These are phyloP conservation scores for Xerophyta viscosa DNA, from an alignment of 106 monocot genomes.

Conservation along the genomic window DNA sequence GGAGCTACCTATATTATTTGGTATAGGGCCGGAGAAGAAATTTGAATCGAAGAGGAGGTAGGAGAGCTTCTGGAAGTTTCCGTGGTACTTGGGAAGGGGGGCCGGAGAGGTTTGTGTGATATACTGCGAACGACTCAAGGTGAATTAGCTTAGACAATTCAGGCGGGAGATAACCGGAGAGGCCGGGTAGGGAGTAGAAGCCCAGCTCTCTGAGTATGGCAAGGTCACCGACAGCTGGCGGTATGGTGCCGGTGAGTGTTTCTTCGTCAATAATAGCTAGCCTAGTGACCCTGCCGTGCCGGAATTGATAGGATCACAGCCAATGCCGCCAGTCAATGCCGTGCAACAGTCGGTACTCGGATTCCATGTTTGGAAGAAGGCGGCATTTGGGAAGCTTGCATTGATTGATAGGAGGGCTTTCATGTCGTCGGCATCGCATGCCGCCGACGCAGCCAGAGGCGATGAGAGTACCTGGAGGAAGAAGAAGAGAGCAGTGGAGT, in stretches of 20 bases:
- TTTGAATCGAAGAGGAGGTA: conserved; percentile 39
- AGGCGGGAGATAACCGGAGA: conserved; percentile 24
- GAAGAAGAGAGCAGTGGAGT: too few relatives aligned
- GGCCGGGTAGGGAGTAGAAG: conserved; percentile 22
- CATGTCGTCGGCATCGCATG: too few relatives aligned
- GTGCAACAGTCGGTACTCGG: not conserved
- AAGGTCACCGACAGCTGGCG: conserved; percentile 12
- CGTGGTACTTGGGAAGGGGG: conserved; percentile 27
- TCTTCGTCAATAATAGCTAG: conserved; percentile 10
- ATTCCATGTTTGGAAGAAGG: not conserved
- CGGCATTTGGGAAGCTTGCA: not conserved
- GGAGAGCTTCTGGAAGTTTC: conserved; percentile 11
- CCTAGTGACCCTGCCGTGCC: conserved; percentile 26
- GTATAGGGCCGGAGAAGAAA: conserved; percentile 46
- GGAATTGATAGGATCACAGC: conserved; percentile 11
- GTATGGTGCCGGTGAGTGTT: conserved; percentile 14
- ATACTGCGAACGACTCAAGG: conserved; percentile 15
- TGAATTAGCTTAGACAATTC: conserved; percentile 10
- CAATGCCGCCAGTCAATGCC: conserved; percentile 4
- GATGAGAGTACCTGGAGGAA: too few relatives aligned
- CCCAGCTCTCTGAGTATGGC: conserved; percentile 14
- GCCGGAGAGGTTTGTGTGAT: conserved; percentile 34
- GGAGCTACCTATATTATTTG: conserved; percentile 18
- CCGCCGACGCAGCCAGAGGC: too few relatives aligned
- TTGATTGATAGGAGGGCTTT: too few relatives aligned